These are phyloP conservation scores for Colletotrichum zoysiae DNA, from an alignment of 2,329 filamentous ascomycete species.

Conservation along the genomic window DNA sequence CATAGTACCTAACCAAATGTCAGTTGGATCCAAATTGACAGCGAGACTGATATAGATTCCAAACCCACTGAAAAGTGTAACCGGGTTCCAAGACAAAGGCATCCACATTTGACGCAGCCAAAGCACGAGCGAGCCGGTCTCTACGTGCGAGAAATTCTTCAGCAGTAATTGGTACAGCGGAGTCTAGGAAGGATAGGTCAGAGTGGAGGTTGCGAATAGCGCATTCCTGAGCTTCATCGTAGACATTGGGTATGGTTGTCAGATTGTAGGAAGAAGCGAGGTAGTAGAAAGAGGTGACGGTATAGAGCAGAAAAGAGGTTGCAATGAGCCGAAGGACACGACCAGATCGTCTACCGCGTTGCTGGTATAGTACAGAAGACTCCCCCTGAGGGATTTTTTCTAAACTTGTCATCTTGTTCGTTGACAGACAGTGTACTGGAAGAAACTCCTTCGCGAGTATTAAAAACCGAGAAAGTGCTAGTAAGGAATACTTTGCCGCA, in stretches of 20 bases:
- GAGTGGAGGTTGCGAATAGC: constrained; percentile 64
- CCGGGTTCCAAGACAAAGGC: constrained; percentile 74
- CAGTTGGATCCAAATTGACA: not conserved
- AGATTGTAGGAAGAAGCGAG: not conserved
- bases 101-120: constrained; percentile 64
- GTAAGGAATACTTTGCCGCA: constrained; percentile 5
- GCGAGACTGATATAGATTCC: too few relatives aligned
- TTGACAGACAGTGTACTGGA: not conserved
- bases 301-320: constrained; percentile 13
- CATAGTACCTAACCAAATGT: constrained; percentile 61
- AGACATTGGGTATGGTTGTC: not conserved
- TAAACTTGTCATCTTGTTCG: not conserved
- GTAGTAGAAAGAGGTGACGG: constrained; percentile 13
- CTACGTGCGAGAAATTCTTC: constrained; percentile 68
- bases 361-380: not conserved
- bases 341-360: not conserved
- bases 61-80: constrained; percentile 69
- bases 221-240: constrained; percentile 54
- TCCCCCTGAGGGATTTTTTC: not conserved
- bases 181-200: constrained; percentile 64
- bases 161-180: constrained; percentile 59
- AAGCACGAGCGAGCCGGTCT: constrained; percentile 67
- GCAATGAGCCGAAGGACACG: constrained; percentile 10
- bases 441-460: too few relatives aligned
- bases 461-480: not conserved